Conservation (phyloP, 1,284 basidiomycete genomes). For the Cutaneotrichosporon sp. region DNA sequence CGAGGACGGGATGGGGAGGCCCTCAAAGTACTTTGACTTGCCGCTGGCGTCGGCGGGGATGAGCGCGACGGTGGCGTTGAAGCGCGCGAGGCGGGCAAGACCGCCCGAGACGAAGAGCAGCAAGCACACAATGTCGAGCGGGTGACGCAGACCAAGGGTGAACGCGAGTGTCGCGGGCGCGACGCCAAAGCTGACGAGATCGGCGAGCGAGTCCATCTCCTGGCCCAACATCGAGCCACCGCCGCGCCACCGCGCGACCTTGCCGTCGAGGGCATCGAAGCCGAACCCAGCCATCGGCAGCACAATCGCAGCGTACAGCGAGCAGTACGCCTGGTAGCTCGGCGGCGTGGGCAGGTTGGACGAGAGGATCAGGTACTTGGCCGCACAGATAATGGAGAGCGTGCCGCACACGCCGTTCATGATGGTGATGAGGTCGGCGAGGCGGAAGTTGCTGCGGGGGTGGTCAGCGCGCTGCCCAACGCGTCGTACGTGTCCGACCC, state of each 20-base stretch:
- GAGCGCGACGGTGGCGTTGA: conserved; percentile 95
- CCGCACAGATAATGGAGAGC: conserved; percentile 83
- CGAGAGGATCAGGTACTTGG: conserved; percentile 77
- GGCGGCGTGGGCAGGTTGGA: conserved; percentile 56
- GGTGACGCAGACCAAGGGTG: conserved; percentile 79
- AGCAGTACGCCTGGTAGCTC: conserved; percentile 30
- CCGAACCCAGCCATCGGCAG: conserved; percentile 92
- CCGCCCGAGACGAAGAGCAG: conserved; percentile 93
- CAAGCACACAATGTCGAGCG: conserved; percentile 79
- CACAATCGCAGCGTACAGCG: conserved; percentile 75
- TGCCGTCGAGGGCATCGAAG: conserved; percentile 97
- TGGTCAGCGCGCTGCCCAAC: background rate
- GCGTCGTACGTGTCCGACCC: too few species aligned
- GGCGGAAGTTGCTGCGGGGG: conserved; percentile 9
- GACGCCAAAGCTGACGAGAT: conserved; percentile 95
- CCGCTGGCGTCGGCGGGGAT: conserved; percentile 83
- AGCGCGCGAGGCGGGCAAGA: conserved; percentile 89
- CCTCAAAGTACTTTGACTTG: conserved; percentile 94
- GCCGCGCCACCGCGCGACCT: conserved; percentile 94
- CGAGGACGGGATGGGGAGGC: conserved; percentile 90
- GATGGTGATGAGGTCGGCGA: conserved; percentile 45
- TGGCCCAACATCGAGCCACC: conserved; percentile 96
- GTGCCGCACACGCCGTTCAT: conserved; percentile 99
- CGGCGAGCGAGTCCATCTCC: conserved; percentile 93
- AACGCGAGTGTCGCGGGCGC: conserved; percentile 92